These are phyloP conservation scores for Blastobotrys persicus DNA, from an alignment of 1,139 yeast species.

Conservation along the genomic window DNA sequence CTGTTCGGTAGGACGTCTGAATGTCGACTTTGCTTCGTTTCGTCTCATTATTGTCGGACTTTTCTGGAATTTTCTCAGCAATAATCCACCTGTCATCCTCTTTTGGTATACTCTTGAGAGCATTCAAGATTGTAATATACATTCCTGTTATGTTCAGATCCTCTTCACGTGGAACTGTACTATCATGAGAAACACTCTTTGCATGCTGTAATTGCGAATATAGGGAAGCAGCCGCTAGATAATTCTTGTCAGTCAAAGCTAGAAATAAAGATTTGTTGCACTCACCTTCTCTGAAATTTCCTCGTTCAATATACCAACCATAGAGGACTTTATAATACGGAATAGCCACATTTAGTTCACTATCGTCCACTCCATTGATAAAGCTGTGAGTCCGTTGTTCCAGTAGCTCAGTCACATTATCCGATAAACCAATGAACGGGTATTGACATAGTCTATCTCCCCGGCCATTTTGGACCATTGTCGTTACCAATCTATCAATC, in stretches of 20 bases:
- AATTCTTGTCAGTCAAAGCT: constrained; percentile 14
- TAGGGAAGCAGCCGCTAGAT: constrained; percentile 26
- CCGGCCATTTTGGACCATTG: constrained; percentile 28
- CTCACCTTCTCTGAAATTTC: constrained; percentile 34
- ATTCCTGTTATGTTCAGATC: constrained; percentile 12
- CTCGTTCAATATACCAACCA: constrained; percentile 36
- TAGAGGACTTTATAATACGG: constrained; percentile 33
- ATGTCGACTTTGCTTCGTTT: constrained; percentile 7
- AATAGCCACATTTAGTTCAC: constrained; percentile 14
- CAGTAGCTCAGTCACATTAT: constrained; percentile 27
- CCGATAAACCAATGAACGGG: constrained; percentile 35
- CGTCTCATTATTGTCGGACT: constrained; percentile 8
- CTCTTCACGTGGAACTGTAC: constrained; percentile 6
- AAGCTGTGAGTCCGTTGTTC: constrained; percentile 10
- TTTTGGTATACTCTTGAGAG: constrained; percentile 29
- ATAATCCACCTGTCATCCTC: constrained; percentile 35
- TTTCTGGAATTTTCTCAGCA: constrained; percentile 20
- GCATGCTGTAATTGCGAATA: constrained; percentile 26
- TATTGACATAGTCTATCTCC: constrained; percentile 28
- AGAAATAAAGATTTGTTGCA: constrained; percentile 1
- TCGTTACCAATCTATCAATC: constrained; percentile 23
- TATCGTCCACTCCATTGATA: constrained; percentile 3
- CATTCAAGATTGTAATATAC: constrained; percentile 31
- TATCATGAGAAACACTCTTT: constrained; percentile 12
- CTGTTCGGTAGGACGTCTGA: constrained; percentile 18